Evolutionary conservation across 2,329 filamentous ascomycete species (phyloP).

Genomic region (Fusarium concolor): DNA sequence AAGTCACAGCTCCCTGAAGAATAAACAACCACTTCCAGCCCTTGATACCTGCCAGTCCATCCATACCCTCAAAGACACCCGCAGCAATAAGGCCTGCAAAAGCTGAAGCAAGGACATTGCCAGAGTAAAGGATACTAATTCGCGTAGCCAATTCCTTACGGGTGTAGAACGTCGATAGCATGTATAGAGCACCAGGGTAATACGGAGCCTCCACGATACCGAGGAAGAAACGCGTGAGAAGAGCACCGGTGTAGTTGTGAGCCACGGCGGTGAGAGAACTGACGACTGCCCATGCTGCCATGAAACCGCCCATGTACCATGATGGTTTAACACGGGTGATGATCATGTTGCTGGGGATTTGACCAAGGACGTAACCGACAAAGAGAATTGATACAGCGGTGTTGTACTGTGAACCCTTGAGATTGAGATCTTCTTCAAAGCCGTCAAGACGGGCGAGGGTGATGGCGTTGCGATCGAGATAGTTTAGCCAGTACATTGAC

Average conservation of each 20-base stretch:
- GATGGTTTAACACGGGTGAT: constrained; percentile 57
- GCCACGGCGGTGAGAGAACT: constrained; percentile 56
- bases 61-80: constrained; percentile 53
- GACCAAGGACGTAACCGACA: constrained; percentile 51
- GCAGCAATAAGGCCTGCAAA: constrained; percentile 60
- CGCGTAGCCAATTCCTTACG: constrained; percentile 59
- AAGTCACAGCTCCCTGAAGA: constrained; percentile 45
- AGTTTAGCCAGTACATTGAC: constrained; percentile 57
- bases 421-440: constrained; percentile 63
- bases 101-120: constrained; percentile 51
- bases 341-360: constrained; percentile 57
- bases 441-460: constrained; percentile 67
- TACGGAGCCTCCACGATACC: constrained; percentile 57
- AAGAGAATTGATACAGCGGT: constrained; percentile 53
- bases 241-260: constrained; percentile 55
- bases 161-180: constrained; percentile 67
- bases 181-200: constrained; percentile 52
- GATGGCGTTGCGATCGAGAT: constrained; percentile 66
- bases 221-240: constrained; percentile 56
- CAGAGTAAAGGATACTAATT: constrained; percentile 59
- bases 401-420: constrained; percentile 54
- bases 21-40: constrained; percentile 53
- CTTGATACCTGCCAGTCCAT: constrained; percentile 41
- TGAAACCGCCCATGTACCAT: constrained; percentile 56
- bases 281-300: constrained; percentile 55